Evolutionary conservation across 2,329 filamentous ascomycete genomes (phyloP), one percentile per base, ranked within the genome.

Genomic region (Akanthomyces dipterigenus): DNA sequence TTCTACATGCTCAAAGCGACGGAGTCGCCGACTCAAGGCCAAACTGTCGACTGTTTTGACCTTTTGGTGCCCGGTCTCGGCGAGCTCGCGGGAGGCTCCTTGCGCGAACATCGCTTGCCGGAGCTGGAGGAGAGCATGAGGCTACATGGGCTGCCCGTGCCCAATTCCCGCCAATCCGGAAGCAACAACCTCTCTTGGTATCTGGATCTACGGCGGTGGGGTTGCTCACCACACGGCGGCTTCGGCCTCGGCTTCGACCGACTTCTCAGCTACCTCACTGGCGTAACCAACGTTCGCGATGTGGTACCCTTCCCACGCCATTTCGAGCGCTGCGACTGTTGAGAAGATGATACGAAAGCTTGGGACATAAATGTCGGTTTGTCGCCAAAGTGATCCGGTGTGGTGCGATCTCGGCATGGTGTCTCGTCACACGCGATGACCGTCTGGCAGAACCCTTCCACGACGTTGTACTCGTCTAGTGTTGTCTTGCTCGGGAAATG

Each of bases 171-270:
- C 8, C 60, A 55, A 49, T 26, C 51, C n/a, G 68, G 66, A 22
- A 58, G 38, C 48, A 62, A 46, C 54, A 55, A 38, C 34, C 74
- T 96, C 60, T 84, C 88, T 66, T 97, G 93, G 93, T 97, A 96
- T 71, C 79, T 91, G 26, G 92, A 97, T 72, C 81, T 97, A 63
- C 86, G 93, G 63, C 87, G 88, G 66, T 97, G 91, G 84, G 93
- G 93, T n/a, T 93, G 88, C 67, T 90, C 91, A 61, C 91, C 91
- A 40, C 93, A 96, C 69, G 93, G 93, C 46, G 93, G 93, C 1
- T 97, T 96, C 71, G 93, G 93, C 3, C 74, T 97, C 61, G 93
- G 93, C 9, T 96, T 96, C 71, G 93, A 97, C 78, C 85, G 93
- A 60, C 81, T 96, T 65, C 75, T 96, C 67, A 88, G 88, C 70